Conservation (phyloP, 208 protist species). For the Balamuthia mandrillaris region DNA sequence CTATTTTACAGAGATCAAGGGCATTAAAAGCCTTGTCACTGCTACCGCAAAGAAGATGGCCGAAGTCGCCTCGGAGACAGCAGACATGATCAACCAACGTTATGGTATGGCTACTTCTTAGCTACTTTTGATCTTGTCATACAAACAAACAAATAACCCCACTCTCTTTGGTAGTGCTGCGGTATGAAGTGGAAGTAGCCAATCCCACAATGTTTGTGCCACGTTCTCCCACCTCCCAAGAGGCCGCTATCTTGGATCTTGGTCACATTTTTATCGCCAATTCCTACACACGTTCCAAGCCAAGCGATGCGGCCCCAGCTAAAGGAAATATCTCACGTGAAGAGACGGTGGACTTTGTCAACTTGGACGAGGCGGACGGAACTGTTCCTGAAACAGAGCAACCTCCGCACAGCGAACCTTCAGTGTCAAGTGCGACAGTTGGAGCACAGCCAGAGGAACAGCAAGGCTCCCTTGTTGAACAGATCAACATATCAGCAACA, state of each 20-base stretch:
- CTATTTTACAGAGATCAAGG: slow-evolving; percentile 10
- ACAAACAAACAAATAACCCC: neutral
- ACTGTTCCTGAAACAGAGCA: too few species aligned
- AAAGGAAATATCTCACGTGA: too few species aligned
- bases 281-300: too few species aligned
- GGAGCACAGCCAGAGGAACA: too few species aligned
- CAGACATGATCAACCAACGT: neutral
- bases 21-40: slow-evolving; percentile 1
- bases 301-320: too few species aligned
- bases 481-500: too few species aligned
- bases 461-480: too few species aligned
- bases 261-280: slow-evolving; percentile 36
- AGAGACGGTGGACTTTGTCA: too few species aligned
- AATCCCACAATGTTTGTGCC: slow-evolving; percentile 21
- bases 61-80: slow-evolving; percentile 6
- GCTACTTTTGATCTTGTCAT: neutral
- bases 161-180: neutral
- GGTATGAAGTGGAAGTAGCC: neutral
- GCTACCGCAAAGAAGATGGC: slow-evolving; percentile 20
- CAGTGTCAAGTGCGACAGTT: too few species aligned
- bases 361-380: too few species aligned
- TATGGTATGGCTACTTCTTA: neutral
- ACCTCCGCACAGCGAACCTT: too few species aligned
- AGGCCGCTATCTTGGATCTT: neutral
- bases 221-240: neutral